Evolutionary conservation across 768 basidiomycete species (phyloP).

Genomic region (Pisolithus microcarpus): DNA sequence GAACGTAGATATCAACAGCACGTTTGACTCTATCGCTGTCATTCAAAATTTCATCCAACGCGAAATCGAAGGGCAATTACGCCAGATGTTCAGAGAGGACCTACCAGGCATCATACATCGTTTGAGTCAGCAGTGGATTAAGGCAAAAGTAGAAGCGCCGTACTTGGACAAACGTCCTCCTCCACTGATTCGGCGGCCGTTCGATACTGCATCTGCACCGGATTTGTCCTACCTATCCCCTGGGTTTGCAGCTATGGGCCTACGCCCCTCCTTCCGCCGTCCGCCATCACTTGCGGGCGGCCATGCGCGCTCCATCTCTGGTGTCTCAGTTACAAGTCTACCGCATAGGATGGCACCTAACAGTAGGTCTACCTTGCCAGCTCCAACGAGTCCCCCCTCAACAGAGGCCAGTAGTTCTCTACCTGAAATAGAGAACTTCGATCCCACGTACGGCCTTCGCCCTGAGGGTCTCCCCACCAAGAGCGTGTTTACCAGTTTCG

Average conservation of each 20-base stretch:
- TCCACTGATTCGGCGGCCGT: conserved; percentile 23
- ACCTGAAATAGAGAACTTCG: conserved; percentile 72
- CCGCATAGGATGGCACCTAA: conserved; percentile 20
- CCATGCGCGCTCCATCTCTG: conserved; percentile 37
- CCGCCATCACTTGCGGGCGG: conserved; percentile 18
- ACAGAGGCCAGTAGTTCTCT: conserved; percentile 23
- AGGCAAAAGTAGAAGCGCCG: conserved; percentile 88
- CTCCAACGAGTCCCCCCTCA: conserved; percentile 14
- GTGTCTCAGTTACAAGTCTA: conserved; percentile 32
- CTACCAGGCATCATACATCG: conserved; percentile 94
- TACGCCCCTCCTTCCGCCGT: conserved; percentile 21
- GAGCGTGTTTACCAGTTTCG: conserved; percentile 73
- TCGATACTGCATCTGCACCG: conserved; percentile 38
- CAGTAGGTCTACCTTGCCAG: conserved; percentile 13
- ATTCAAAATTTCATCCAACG: conserved; percentile 97
- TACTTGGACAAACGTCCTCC: conserved; percentile 58
- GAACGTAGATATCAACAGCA: conserved; percentile 94
- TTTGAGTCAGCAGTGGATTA: conserved; percentile 93
- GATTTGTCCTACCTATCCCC: conserved; percentile 26
- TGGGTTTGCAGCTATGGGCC: conserved; percentile 7
- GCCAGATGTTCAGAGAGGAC: conserved; percentile 98
- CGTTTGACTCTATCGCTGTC: conserved; percentile 96
- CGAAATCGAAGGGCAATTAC: conserved; percentile 93
- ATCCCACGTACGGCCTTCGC: conserved; percentile 93
- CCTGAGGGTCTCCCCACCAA: conserved; percentile 86